Base-by-base conservation (phyloP, 2,329 filamentous ascomycete species). In the Phaeosphaeriaceae sp. region DNA sequence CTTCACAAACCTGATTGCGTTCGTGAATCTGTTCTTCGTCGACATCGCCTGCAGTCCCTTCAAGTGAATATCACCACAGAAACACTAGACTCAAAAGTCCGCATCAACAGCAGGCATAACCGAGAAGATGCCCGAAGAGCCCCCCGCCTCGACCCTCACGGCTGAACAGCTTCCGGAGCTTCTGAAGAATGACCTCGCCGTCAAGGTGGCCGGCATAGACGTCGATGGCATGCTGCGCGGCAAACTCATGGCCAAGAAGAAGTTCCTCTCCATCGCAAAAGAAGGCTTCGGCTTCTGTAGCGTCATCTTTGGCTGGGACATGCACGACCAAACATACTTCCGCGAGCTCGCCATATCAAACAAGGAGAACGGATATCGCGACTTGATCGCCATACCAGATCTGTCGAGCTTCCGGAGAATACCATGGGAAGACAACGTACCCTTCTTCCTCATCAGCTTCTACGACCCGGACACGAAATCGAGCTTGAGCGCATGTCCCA, bases 271-370 rank as follows among this genome's bases (percentile, higher is more conserved):
- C 27, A 86, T 97, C 53, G 89, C 89, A n/a, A 79, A 86, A 44
- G 85, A 88, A 46, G 93, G 93, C 51, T 97, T 97, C 69, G 93
- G 93, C 53, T 97, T 97, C 83, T 97, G 93, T 82, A 95, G 91
- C 20, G 92, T 97, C 66, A 88, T 97, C 65, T 97, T 96, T 71
- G 93, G 93, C 75, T 97, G 93, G 93, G 93, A 97, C 79, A 96
- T 97, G 92, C 93, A 97, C 78, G 93, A 97, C 73, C 85, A 88
- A 81, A 96, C 92, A 11, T 97, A 97, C 78, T 89, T 91, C 76
- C 88, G 85, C 68, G 93, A 97, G 79, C 86, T 97, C 63, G 86
- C 86, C 71, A 90, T 97, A 76, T 95, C 91, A 79, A 97, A 96
- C 80, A 91, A 91, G 67, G 89, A 92, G 71, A 97, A 96, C 75